A percentile compares a stretch with the other conserved stretches of the same genome.
Conservation (phyloP, 2,329 filamentous ascomycete genomes). For the Cladosporium oxysporum region DNA sequence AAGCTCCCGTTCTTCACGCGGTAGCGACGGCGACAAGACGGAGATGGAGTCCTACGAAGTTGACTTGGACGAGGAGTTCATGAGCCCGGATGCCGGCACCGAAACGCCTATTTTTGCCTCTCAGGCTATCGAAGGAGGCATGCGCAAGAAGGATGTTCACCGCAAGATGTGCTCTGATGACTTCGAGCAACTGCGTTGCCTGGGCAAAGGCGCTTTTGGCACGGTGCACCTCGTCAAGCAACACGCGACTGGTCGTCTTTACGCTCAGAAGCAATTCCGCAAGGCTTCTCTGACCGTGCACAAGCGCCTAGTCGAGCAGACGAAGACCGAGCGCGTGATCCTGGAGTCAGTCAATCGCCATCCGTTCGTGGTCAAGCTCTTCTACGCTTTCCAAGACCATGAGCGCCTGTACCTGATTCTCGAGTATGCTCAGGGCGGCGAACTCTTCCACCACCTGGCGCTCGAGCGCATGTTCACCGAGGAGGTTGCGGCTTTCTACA, state of each 20-base stretch:
- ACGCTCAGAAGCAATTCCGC: conserved; percentile 97
- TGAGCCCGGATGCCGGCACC: conserved; percentile 60
- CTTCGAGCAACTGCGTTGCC: conserved; percentile 85
- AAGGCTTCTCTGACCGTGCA: conserved; percentile 95
- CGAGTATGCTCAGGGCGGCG: conserved; percentile 95
- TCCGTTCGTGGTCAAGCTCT: conserved; percentile 96
- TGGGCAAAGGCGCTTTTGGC: conserved; percentile 94
- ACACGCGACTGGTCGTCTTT: conserved; percentile 79
- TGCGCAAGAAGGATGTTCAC: conserved; percentile 41
- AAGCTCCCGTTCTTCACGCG: conserved; percentile 55
- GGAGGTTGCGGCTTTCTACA: conserved; percentile 89
- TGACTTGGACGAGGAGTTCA: conserved; percentile 79
- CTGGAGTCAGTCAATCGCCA: conserved; percentile 95
- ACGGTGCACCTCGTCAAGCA: conserved; percentile 95
- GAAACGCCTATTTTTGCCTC: conserved; percentile 39
- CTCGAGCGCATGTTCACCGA: conserved; percentile 96
- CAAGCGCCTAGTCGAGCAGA: conserved; percentile 94
- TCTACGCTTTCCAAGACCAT: conserved; percentile 96
- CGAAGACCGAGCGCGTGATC: conserved; percentile 92
- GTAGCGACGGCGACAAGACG: conserved; percentile 67
- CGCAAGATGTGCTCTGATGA: conserved; percentile 91
- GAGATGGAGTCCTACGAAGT: conserved; percentile 85
- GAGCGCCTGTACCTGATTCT: conserved; percentile 97
- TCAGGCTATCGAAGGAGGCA: conserved; percentile 54
- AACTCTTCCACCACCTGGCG: conserved; percentile 92